A percentile compares a stretch with the other conserved stretches of the same genome.
These are phyloP conservation scores for Gryganskiella cystojenkinii DNA, from an alignment of 192 early-diverging fungal genomes.

Conservation along the genomic window DNA sequence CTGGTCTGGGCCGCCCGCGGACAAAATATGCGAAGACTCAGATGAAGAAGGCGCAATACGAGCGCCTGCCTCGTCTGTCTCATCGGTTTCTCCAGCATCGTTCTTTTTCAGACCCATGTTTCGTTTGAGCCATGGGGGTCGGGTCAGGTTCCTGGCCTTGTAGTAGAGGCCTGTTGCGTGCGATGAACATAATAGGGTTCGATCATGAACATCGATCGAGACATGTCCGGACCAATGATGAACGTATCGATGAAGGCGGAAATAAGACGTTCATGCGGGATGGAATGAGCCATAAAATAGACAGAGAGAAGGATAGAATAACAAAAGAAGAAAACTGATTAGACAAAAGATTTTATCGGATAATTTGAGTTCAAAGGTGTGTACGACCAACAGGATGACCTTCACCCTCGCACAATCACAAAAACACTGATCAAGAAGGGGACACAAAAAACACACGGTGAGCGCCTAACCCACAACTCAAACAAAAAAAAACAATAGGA, in stretches of 20 bases:
- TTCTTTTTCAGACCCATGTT: conserved; percentile 54
- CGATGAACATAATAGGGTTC: neutral
- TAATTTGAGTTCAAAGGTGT: neutral
- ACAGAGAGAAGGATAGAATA: neutral
- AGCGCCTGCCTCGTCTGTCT: conserved; percentile 65
- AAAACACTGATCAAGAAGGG: neutral
- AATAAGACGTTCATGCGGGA: no score
- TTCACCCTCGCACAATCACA: neutral
- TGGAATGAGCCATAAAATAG: no score
- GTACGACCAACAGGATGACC: neutral
- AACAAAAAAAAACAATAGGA: neutral
- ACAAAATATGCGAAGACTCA: neutral
- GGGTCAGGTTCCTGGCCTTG: conserved; percentile 65
- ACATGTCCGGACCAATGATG: neutral
- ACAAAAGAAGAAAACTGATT: neutral
- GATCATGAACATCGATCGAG: neutral
- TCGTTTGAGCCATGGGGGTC: conserved; percentile 68
- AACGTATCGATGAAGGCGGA: no score
- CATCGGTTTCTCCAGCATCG: conserved; percentile 55
- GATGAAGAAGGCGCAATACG: conserved; percentile 58
- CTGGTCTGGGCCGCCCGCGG: neutral
- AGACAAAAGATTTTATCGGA: neutral
- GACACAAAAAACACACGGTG: neutral
- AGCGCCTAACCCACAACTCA: conserved; percentile 7
- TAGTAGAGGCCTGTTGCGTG: conserved; percentile 55